Percentiles rank a stretch among this genome's conserved stretches.
These are phyloP conservation scores for Aspergillus sp. DNA, from an alignment of 2,329 filamentous ascomycete genomes.

Conservation along the genomic window DNA sequence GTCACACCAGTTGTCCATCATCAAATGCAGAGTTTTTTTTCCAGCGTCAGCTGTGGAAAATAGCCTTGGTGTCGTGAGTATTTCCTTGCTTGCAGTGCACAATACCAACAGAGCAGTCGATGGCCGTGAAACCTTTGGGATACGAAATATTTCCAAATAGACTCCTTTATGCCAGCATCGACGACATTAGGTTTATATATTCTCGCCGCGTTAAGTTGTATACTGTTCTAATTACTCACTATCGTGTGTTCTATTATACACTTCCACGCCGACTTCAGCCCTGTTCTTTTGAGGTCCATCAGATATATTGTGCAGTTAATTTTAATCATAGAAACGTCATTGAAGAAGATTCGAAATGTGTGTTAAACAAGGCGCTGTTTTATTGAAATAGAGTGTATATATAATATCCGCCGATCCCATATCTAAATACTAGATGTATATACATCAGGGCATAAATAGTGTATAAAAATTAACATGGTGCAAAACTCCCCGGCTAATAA, in stretches of 20 bases:
- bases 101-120: not conserved
- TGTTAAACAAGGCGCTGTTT: not conserved
- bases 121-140: not conserved
- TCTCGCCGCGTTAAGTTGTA: not conserved
- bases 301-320: not conserved
- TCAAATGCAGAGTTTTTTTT: not conserved
- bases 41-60: not conserved
- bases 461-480: conserved; percentile 5
- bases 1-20: not conserved
- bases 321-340: not conserved
- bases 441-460: conserved; percentile 14
- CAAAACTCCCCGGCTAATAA: not conserved
- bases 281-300: not conserved
- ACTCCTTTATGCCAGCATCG: not conserved
- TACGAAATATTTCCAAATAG: not conserved
- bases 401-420: not conserved
- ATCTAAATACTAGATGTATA: conserved; percentile 10
- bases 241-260: not conserved
- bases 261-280: not conserved
- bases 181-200: not conserved
- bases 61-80: not conserved
- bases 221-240: not conserved
- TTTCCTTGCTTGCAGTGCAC: not conserved
- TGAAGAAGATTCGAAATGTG: not conserved
- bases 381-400: conserved; percentile 9